A percentile compares a stretch with the other conserved stretches of the same genome.
Conservation (phyloP, 2,329 filamentous ascomycete species). For the Phaeosphaeria sp. region DNA sequence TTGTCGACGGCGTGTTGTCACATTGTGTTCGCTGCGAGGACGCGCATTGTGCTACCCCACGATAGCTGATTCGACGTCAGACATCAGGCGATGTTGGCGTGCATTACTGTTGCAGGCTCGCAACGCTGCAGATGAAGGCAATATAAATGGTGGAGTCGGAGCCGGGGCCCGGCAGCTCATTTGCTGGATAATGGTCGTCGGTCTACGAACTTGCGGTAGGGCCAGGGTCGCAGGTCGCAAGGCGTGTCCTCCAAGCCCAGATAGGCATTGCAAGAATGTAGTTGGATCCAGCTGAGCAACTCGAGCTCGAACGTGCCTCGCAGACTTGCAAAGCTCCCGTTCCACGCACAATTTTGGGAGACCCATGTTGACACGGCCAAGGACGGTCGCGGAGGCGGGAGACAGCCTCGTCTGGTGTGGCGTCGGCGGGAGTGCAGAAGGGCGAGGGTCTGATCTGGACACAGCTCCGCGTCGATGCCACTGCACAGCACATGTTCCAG, state of each 20-base stretch:
- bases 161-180: not conserved
- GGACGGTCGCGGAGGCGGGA: slow-evolving; percentile 13
- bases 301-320: not conserved
- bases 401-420: slow-evolving; percentile 11
- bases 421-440: slow-evolving; percentile 13
- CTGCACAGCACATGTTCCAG: slow-evolving; percentile 20
- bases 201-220: not conserved
- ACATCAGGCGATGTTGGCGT: not conserved
- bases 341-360: slow-evolving; percentile 7
- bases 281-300: not conserved
- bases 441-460: slow-evolving; percentile 11
- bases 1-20: no score
- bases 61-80: not conserved
- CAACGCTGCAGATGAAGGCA: not conserved
- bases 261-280: not conserved
- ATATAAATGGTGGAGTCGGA: not conserved
- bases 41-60: not conserved
- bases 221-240: not conserved
- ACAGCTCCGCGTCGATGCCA: slow-evolving; percentile 15
- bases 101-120: not conserved
- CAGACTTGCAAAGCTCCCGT: not conserved
- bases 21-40: not conserved
- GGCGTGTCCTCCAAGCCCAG: not conserved
- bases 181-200: slow-evolving; percentile 3
- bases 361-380: slow-evolving; percentile 4